Base-by-base conservation (phyloP, 805 yeast species). In the Yarrowia phangngaensis region DNA sequence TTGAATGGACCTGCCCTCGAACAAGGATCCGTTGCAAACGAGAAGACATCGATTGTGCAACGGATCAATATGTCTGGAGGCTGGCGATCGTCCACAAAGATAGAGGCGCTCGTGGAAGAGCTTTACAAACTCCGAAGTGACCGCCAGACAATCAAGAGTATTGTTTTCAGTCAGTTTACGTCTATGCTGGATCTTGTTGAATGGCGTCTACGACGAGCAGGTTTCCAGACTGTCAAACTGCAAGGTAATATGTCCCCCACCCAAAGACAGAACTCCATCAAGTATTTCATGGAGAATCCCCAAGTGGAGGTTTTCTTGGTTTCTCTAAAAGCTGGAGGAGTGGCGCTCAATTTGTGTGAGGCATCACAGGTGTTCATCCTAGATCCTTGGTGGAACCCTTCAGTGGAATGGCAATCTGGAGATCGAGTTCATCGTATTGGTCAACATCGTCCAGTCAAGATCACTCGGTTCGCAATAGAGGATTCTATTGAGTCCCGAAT, bases 311-410 rank as follows among this genome's bases (percentile, higher is more conserved):
- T 92, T 7, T 92, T 92, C 61, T 67, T 92, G 54, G 98, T 92
- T 7, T 87, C 96, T 26, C 73, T 92, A 58, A 92, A 92, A 62
- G 99, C 99, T 0, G 99, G 99, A 56, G 99, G 99, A 68, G 98
- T 92, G 32, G 98, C 98, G 0, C 72, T 92, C 56, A 92, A 92
- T 63, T 71, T 92, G 55, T 90, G 96, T 60, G 99, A 94, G 60
- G 97, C 98, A 0, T 88, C 94, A 2, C 97, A 90, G 60, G 97
- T 92, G 36, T 92, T 92, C 57, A 73, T 92, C 34, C 72, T 92
- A 71, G 99, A 92, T 60, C 97, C 97, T 26, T 92, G 98, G 98
- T 92, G 98, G 97, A 94, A 92, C 63, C 97, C 97, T 1, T 84
- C 95, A 56, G 92, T 90, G 6, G 98, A 92, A 64, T 92, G 97